Evolutionary conservation across 768 basidiomycete genomes (phyloP).

Genomic region (Lactifluus hygrophoroides): DNA sequence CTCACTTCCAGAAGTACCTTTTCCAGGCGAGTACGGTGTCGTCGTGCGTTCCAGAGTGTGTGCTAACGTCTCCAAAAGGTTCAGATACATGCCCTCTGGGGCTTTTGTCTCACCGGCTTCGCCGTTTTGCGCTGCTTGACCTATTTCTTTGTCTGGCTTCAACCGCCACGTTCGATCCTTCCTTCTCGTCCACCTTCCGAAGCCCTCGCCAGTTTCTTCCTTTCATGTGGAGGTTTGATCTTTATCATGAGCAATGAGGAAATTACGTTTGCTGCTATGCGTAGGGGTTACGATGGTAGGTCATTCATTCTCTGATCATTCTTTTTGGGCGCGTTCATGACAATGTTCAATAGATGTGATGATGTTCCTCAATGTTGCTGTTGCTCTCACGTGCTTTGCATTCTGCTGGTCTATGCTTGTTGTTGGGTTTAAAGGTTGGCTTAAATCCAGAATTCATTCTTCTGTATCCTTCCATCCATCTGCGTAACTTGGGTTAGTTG

Average conservation of each 20-base stretch:
- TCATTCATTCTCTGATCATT: not conserved
- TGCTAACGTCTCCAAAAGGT: constrained; percentile 38
- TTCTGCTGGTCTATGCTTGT: constrained; percentile 78
- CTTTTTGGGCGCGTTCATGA: not conserved
- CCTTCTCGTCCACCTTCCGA: constrained; percentile 94
- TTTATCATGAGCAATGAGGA: constrained; percentile 92
- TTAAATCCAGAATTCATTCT: constrained; percentile 38
- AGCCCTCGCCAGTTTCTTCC: constrained; percentile 77
- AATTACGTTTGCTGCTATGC: constrained; percentile 84
- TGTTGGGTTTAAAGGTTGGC: constrained; percentile 77
- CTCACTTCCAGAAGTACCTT: constrained; percentile 83
- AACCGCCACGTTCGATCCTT: constrained; percentile 72
- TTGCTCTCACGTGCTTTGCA: constrained; percentile 78
- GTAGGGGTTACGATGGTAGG: constrained; percentile 76
- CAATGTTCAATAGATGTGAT: constrained; percentile 51
- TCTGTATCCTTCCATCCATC: constrained; percentile 30
- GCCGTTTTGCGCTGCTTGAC: constrained; percentile 77
- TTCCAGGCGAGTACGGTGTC: constrained; percentile 51
- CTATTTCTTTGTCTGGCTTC: constrained; percentile 91
- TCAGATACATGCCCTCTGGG: constrained; percentile 88
- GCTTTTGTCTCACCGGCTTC: constrained; percentile 72
- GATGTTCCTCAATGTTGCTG: constrained; percentile 82
- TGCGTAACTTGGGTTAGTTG: constrained; percentile 25
- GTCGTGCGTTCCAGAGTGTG: not conserved
- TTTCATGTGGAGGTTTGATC: constrained; percentile 79